phyloP scores from a whole-genome alignment of 1,284 basidiomycete species.

The Lignosus rhinocerotis region DNA sequence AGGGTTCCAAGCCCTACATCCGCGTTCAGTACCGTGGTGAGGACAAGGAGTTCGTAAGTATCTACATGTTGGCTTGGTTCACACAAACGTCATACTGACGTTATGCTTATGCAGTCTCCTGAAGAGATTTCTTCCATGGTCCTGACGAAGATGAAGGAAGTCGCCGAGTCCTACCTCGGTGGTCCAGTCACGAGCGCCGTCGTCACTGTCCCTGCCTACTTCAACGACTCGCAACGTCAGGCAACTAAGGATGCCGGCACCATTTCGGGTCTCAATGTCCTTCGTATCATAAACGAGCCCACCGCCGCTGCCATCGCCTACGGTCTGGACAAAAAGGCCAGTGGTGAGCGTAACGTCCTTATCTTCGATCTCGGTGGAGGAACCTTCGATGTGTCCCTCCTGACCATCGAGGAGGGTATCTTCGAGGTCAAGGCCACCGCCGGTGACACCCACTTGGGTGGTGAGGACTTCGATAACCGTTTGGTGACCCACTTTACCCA shows the following conservation, averaged over 20 bases:
- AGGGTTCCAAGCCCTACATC: slow-evolving; percentile 86
- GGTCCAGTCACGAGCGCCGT: slow-evolving; percentile 84
- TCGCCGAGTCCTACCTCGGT: slow-evolving; percentile 96
- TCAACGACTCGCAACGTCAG: slow-evolving; percentile 96
- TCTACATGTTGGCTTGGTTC: neutral
- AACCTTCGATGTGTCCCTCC: slow-evolving; percentile 98
- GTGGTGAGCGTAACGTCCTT: slow-evolving; percentile 88
- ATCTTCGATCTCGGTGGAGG: slow-evolving; percentile 99
- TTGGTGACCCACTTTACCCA: slow-evolving; percentile 98
- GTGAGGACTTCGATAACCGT: slow-evolving; percentile 99
- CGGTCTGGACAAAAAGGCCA: slow-evolving; percentile 89
- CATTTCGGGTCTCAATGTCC: slow-evolving; percentile 89
- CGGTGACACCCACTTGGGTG: slow-evolving; percentile 98
- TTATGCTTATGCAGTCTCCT: slow-evolving; percentile 60
- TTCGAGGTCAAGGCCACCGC: slow-evolving; percentile 99
- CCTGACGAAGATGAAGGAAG: slow-evolving; percentile 97
- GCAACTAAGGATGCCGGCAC: slow-evolving; percentile 94
- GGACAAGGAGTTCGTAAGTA: slow-evolving; percentile 86
- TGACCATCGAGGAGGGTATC: slow-evolving; percentile 98
- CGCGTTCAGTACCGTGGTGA: slow-evolving; percentile 90
- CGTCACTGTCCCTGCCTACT: slow-evolving; percentile 95
- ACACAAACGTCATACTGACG: slow-evolving; percentile 8
- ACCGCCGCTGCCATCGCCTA: slow-evolving; percentile 95
- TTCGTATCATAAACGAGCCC: slow-evolving; percentile 97
- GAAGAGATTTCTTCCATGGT: slow-evolving; percentile 99